Base-by-base conservation (phyloP, 441 rosid genomes). In the Biscutella auriculata region DNA sequence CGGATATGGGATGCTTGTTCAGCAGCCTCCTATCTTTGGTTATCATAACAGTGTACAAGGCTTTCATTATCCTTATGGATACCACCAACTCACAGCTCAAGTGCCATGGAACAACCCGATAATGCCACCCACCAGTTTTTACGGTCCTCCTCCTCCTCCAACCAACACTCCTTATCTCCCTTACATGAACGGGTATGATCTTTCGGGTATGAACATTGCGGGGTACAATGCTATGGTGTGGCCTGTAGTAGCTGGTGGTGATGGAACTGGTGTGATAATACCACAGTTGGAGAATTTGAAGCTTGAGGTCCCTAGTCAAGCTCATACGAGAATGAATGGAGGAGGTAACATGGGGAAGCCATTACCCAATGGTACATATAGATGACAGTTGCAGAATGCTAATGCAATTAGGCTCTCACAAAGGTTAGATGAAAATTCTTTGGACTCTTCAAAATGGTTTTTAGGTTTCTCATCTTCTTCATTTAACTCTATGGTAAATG, bases 21-120 rank as follows among this genome's bases (percentile, higher is more conserved):
- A 65, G 15, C 74, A 59, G 48, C 59, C 68, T 57, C 71, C 71
- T 5, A 23, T 58, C 35, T 57, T 62, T 8, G 67, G 69, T 13
- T 77, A 77, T 71, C 50, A 73, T 64, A 54, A 26, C 29, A 51
- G 64, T 42, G 49, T 65, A 45, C 81, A 66, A 41, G 70, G 74
- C 32, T 65, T 57, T 75, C 35, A 28, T 2, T 82, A 69, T 66
- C 82, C 74, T 12, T 48, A 64, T 50, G 73, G 76, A 33, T 85
- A 73, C 66, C 81, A 82, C 2, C 48, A 60, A n/a, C n/a, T n/a
- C 21, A 32, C 71, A 17, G 68, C 73, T 46, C 65, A 69, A 52
- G 16, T 27, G 42, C 65, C 71, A 6, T 77, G 79, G 74, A 76
- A 49, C 63, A 53, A 70, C 19, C 77, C 67, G 5, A 15, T 73